Percentiles rank a stretch among this genome's conserved stretches.
Evolutionary conservation across 331 rosid genomes (phyloP).

Genomic region (Acacia concinna): DNA sequence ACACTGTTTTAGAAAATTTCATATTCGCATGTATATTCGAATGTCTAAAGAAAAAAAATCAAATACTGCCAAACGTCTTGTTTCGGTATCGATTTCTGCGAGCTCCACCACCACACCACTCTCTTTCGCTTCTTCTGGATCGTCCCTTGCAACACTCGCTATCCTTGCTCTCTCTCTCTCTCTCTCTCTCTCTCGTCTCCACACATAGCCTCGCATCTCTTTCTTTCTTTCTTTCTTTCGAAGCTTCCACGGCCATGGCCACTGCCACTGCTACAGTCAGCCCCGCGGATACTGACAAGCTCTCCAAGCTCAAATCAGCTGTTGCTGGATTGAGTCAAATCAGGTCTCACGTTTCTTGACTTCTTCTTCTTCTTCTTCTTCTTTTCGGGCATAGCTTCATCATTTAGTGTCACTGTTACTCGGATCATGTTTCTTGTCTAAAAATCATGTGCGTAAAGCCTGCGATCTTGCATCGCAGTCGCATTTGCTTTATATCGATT

Average conservation of each 20-base stretch:
- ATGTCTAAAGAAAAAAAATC: not conserved
- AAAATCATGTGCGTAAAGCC: not conserved
- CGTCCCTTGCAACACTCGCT: not conserved
- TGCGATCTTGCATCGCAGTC: slow-evolving; percentile 37
- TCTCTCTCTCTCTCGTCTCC: not conserved
- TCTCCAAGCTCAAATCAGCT: slow-evolving; percentile 63
- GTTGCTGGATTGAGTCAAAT: slow-evolving; percentile 68
- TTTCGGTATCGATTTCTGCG: not conserved
- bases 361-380: not conserved
- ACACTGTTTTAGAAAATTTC: not conserved
- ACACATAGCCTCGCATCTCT: not conserved
- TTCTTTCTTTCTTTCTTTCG: not conserved
- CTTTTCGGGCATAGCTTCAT: not conserved
- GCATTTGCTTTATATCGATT: not conserved
- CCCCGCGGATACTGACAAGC: slow-evolving; percentile 47
- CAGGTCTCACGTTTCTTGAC: slow-evolving; percentile 46
- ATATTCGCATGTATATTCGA: slow-evolving; percentile 44
- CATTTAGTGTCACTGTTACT: not conserved
- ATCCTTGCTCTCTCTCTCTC: not conserved
- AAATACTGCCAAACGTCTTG: not conserved
- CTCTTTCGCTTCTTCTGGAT: not conserved
- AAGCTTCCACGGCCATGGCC: slow-evolving; percentile 53
- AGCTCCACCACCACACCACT: not conserved
- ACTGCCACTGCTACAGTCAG: slow-evolving; percentile 45
- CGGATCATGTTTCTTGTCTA: not conserved